Percentiles rank a stretch among this genome's conserved stretches.
Conservation (phyloP, 768 basidiomycete species). For the Lentinula sp. region DNA sequence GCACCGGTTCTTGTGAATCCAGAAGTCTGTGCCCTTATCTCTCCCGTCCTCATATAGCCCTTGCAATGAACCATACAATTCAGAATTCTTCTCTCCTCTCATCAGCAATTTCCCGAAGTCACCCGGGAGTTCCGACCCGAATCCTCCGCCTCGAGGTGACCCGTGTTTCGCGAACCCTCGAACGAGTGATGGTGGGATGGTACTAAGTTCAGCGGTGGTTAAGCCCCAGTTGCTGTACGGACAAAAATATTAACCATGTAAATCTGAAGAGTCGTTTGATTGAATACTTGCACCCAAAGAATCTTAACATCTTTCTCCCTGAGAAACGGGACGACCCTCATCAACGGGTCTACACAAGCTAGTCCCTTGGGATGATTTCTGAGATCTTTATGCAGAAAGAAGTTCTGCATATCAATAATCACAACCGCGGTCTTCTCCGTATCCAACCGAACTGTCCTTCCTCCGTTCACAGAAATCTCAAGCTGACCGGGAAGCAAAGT, state of each 20-base stretch:
- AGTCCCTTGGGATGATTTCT: conserved; percentile 49
- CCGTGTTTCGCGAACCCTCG: conserved; percentile 47
- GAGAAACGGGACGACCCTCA: conserved; percentile 40
- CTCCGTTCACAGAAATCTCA: conserved; percentile 50
- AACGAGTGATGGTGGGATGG: conserved; percentile 54
- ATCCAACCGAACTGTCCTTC: conserved; percentile 44
- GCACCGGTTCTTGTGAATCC: conserved; percentile 69
- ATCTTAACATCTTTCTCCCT: conserved; percentile 48
- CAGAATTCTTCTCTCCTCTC: conserved; percentile 52
- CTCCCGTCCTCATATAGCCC: conserved; percentile 45
- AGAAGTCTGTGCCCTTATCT: conserved; percentile 53
- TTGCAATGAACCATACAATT: conserved; percentile 60
- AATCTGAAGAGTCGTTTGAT: background rate
- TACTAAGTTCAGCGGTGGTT: conserved; percentile 56
- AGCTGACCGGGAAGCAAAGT: conserved; percentile 31
- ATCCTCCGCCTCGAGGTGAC: conserved; percentile 27
- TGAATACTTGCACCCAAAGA: conserved; percentile 51
- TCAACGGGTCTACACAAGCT: conserved; percentile 49
- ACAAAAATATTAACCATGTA: background rate
- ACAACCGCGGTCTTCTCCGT: conserved; percentile 46
- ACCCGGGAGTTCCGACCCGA: conserved; percentile 48
- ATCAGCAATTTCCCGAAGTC: conserved; percentile 52
- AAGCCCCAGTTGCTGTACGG: conserved; percentile 60
- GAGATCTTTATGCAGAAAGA: conserved; percentile 59
- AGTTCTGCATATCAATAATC: conserved; percentile 76